A percentile compares a stretch with the other conserved stretches of the same genome.
These are phyloP conservation scores for Ceratocystis diversiconidia DNA, from an alignment of 2,329 filamentous ascomycete genomes.

Conservation along the genomic window DNA sequence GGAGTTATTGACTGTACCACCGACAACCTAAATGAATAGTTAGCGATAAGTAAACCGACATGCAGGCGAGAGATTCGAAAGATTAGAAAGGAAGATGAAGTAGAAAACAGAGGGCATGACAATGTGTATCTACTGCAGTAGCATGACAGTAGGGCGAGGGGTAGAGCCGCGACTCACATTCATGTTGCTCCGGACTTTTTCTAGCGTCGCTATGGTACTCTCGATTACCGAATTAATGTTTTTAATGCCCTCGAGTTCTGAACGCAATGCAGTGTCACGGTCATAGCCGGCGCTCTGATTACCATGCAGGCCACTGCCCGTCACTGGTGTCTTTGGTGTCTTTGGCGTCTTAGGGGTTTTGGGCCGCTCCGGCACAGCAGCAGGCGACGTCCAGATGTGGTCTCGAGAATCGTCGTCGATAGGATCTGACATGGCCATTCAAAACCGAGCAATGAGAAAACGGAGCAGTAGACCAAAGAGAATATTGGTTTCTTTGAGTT, in stretches of 20 bases:
- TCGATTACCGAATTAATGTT: constrained; percentile 84
- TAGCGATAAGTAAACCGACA: not conserved
- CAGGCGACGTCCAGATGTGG: constrained; percentile 32
- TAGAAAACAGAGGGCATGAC: not conserved
- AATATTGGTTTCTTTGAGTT: too few relatives aligned
- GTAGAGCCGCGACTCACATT: constrained; percentile 34
- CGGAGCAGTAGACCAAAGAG: too few relatives aligned
- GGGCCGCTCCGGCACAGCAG: constrained; percentile 25
- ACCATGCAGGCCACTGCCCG: constrained; percentile 23
- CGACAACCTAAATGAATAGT: constrained; percentile 49
- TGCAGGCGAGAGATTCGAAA: not conserved
- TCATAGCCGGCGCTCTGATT: constrained; percentile 27
- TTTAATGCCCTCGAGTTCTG: constrained; percentile 68
- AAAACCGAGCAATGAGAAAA: not conserved
- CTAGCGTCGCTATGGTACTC: constrained; percentile 55
- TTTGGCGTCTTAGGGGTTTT: constrained; percentile 36
- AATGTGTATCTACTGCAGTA: not conserved
- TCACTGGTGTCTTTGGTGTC: constrained; percentile 34
- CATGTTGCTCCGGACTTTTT: constrained; percentile 65
- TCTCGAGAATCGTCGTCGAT: constrained; percentile 35
- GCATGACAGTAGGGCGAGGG: too few relatives aligned
- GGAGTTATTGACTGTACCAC: constrained; percentile 70
- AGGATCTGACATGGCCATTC: constrained; percentile 30
- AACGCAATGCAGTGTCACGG: constrained; percentile 54
- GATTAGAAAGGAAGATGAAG: not conserved